phyloP scores from a whole-genome alignment of 2,329 filamentous ascomycete genomes.

The Cryphonectria naterciae region DNA sequence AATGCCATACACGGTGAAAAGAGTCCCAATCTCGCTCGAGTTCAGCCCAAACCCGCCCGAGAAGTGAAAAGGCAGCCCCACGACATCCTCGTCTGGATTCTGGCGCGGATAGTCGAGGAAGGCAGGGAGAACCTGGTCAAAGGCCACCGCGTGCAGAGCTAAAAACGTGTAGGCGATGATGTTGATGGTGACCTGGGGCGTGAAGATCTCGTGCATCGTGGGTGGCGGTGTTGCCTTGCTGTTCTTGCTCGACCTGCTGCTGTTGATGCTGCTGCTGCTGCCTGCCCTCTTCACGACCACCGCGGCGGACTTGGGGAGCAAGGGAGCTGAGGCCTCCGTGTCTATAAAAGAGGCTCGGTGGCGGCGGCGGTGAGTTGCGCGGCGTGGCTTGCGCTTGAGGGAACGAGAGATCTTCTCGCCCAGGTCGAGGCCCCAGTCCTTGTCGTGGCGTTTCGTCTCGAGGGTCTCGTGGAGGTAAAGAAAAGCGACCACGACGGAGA shows the following conservation, averaged over 20 bases:
- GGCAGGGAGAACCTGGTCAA: constrained; percentile 85
- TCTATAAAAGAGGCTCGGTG: constrained; percentile 56
- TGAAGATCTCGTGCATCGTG: constrained; percentile 68
- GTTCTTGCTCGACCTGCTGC: not conserved
- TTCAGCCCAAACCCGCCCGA: constrained; percentile 76
- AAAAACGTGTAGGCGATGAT: constrained; percentile 79
- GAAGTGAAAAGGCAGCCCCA: constrained; percentile 77
- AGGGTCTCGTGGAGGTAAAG: constrained; percentile 89
- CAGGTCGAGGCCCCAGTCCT: constrained; percentile 76
- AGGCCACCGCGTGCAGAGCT: constrained; percentile 80
- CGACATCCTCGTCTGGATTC: constrained; percentile 57
- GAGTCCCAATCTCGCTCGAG: constrained; percentile 76
- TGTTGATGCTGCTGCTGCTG: constrained; percentile 28
- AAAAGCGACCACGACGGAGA: constrained; percentile 73
- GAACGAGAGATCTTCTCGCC: constrained; percentile 65
- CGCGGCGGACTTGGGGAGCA: constrained; percentile 47
- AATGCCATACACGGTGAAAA: constrained; percentile 84
- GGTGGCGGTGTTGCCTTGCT: constrained; percentile 20
- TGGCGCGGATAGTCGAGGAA: constrained; percentile 78
- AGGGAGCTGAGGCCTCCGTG: constrained; percentile 59
- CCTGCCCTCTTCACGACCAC: constrained; percentile 27
- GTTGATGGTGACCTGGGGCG: constrained; percentile 73
- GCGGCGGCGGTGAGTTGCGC: constrained; percentile 30
- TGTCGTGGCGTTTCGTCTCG: constrained; percentile 66
- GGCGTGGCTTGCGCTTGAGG: constrained; percentile 36